Evolutionary conservation across 2,329 filamentous ascomycete species (phyloP), one percentile per base, ranked within the genome.

Genomic region (Ascochyta rabiei): DNA sequence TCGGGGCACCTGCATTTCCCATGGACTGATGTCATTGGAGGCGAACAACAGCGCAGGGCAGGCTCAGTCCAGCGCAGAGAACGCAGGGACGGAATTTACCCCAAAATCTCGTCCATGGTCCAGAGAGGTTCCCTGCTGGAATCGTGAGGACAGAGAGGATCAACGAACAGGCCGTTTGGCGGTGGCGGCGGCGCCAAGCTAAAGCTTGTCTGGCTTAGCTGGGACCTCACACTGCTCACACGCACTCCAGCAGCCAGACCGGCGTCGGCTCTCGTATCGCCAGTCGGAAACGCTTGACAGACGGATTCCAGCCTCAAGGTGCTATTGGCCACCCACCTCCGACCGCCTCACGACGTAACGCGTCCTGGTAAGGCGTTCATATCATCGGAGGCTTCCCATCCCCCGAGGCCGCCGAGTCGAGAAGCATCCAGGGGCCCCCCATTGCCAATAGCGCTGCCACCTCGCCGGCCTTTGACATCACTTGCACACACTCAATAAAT

Each of bases 401-500:
- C 31, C 23, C 55, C 48, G 45, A 53, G 56, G 48, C 58, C 48
- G 52, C 58, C 59, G 58, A 61, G 55, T 55, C 58, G 52, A 55
- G 54, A 39, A 39, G 41, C 34, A 16, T 19, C 38, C 33, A 33
- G 35, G 23, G 16, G 42, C 7, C 38, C 45, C 37, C 52, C 52
- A 45, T 30, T 35, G 30, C 39, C 33, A 12, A 57, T 63, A 62
- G 59, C 57, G 59, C 39, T 42, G 51, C 46, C 48, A 48, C 50
- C 40, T 35, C 39, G 44, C 33, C 40, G 19, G 30, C 40, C 52
- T 59, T 58, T 58, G 48, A 45, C 57, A 48, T 54, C 57, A 59
- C 52, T 57, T 60, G 53, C 57, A 24, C 57, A 24, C 56, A 35
- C 53, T 31, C 53, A 48, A 54, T 47, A 56, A 52, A 40, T 57